phyloP scores from a whole-genome alignment of 768 basidiomycete genomes.

The Serendipita indica region DNA sequence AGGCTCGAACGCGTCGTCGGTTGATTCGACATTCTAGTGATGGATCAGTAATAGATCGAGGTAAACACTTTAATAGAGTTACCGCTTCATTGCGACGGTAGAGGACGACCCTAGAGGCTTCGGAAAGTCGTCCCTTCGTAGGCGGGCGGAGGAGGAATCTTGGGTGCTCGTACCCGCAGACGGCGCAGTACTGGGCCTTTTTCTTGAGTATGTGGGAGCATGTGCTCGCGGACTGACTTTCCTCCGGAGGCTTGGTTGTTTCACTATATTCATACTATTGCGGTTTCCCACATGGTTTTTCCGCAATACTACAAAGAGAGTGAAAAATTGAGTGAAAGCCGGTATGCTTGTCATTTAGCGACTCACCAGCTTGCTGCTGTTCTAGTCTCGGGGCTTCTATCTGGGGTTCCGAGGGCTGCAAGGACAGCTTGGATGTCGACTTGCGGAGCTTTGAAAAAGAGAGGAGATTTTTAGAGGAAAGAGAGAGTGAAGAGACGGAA shows the following conservation, averaged over 20 bases:
- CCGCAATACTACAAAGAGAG: too few relatives aligned
- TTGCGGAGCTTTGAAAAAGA: background rate
- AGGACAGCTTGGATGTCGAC: background rate
- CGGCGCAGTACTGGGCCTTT: background rate
- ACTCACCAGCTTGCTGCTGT: too few relatives aligned
- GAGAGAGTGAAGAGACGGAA: background rate
- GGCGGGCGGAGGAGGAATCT: too few relatives aligned
- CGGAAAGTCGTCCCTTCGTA: too few relatives aligned
- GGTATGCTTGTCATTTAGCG: too few relatives aligned
- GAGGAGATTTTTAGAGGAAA: background rate
- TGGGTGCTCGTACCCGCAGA: background rate
- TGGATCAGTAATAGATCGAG: background rate
- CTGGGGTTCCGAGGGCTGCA: too few relatives aligned
- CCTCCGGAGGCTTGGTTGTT: background rate
- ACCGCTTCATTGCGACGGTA: too few relatives aligned
- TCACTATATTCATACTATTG: background rate
- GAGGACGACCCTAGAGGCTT: too few relatives aligned
- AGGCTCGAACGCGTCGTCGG: background rate
- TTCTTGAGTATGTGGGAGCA: background rate
- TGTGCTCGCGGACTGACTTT: background rate
- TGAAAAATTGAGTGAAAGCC: too few relatives aligned
- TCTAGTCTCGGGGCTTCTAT: too few relatives aligned
- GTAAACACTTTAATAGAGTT: too few relatives aligned
- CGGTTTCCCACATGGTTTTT: too few relatives aligned
- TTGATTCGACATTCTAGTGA: background rate